These are phyloP conservation scores for Moesziomyces parantarcticus DNA, from an alignment of 1,284 basidiomycete genomes.

Conservation along the genomic window DNA sequence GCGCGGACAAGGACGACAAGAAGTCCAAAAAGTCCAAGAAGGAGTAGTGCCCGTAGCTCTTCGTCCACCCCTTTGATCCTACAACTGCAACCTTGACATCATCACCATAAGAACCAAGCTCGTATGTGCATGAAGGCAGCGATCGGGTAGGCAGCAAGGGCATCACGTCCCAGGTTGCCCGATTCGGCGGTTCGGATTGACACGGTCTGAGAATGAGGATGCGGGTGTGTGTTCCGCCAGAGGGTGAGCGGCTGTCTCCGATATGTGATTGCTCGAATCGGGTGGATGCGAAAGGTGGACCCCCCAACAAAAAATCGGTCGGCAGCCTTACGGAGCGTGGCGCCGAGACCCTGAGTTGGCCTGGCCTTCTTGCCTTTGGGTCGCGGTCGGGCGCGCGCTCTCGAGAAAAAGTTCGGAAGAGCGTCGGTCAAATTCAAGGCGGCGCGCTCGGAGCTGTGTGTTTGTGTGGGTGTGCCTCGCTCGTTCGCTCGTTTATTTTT, in stretches of 20 bases:
- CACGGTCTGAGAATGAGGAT: not conserved
- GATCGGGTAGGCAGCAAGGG: too few species aligned
- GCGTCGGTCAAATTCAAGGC: too few species aligned
- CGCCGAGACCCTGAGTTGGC: too few species aligned
- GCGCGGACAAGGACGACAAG: conserved; percentile 11
- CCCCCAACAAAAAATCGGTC: conserved; percentile 6
- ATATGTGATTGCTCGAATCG: not conserved
- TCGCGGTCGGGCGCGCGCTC: conserved; percentile 7
- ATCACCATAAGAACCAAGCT: not conserved
- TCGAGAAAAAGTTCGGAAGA: too few species aligned
- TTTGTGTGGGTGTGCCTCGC: too few species aligned
- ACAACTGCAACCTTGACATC: not conserved
- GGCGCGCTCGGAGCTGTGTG: too few species aligned
- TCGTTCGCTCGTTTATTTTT: too few species aligned
- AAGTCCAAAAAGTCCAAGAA: conserved; percentile 51
- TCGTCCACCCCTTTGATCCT: not conserved
- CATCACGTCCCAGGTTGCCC: too few species aligned
- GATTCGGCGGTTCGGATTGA: too few species aligned
- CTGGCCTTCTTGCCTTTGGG: too few species aligned
- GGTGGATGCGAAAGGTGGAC: not conserved
- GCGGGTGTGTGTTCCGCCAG: not conserved
- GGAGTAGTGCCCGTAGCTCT: conserved; percentile 4
- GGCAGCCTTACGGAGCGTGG: too few species aligned
- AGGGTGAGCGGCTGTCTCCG: not conserved
- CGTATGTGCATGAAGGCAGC: too few species aligned